These are phyloP conservation scores for Lepiota subincarnata DNA, from an alignment of 768 basidiomycete genomes.

Conservation along the genomic window DNA sequence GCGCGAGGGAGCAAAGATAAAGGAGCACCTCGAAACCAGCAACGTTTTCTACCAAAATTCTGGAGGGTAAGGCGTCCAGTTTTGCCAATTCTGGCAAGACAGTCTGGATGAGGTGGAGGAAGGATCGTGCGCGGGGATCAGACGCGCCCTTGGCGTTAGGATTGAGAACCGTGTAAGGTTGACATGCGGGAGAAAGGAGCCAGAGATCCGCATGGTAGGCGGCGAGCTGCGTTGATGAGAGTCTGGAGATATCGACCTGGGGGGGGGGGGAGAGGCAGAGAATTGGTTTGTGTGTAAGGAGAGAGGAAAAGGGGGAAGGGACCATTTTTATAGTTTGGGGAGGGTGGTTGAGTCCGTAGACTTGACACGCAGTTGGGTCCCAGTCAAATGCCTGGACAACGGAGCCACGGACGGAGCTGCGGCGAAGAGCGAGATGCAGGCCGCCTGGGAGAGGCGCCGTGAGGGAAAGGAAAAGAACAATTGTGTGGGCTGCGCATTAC, in stretches of 20 bases:
- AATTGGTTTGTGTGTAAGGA: too few species aligned
- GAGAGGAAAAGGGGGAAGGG: constrained; percentile 9
- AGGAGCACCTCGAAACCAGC: constrained; percentile 73
- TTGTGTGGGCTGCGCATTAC: constrained; percentile 28
- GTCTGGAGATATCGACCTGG: constrained; percentile 59
- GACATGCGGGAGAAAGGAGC: constrained; percentile 80
- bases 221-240: constrained; percentile 46
- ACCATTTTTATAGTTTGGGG: constrained; percentile 48
- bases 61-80: constrained; percentile 44
- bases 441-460: constrained; percentile 45
- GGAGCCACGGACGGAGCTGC: constrained; percentile 41
- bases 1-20: constrained; percentile 3
- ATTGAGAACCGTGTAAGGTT: constrained; percentile 80
- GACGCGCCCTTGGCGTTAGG: constrained; percentile 62
- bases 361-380: constrained; percentile 71
- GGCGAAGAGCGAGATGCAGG: constrained; percentile 60
- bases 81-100: constrained; percentile 57
- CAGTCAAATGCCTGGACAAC: constrained; percentile 77
- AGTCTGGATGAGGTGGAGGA: constrained; percentile 61
- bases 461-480: neutral
- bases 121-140: constrained; percentile 75
- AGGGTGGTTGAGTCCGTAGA: constrained; percentile 63
- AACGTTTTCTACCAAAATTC: constrained; percentile 75
- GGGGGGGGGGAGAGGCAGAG: too few species aligned
- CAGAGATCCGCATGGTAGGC: constrained; percentile 55